A percentile compares a stretch with the other conserved stretches of the same genome.
These are phyloP conservation scores for Tilletia setariae DNA, from an alignment of 1,284 basidiomycete genomes.

Conservation along the genomic window DNA sequence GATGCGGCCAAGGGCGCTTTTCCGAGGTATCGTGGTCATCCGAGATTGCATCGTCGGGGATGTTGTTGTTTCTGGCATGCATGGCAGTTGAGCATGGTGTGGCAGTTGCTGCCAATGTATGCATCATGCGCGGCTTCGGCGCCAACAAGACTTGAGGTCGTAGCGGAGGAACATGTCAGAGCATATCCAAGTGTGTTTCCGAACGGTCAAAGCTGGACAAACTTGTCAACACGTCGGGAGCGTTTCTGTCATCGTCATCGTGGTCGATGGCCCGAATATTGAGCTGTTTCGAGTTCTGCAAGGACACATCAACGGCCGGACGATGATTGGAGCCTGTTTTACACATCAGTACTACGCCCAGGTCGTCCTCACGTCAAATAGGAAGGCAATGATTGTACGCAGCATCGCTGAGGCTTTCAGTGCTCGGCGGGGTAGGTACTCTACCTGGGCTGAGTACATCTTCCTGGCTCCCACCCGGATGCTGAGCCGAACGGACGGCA, in stretches of 20 bases:
- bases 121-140: not conserved
- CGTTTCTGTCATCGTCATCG: not conserved
- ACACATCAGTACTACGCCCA: not conserved
- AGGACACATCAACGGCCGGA: not conserved
- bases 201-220: not conserved
- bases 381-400: not conserved
- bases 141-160: not conserved
- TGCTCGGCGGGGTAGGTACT: not conserved
- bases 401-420: not conserved
- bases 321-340: not conserved
- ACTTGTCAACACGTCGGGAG: not conserved
- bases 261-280: not conserved
- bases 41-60: no score
- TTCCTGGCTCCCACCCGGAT: not conserved
- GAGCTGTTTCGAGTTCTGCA: constrained; percentile 7
- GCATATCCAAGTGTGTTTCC: not conserved
- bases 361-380: not conserved
- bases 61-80: no score
- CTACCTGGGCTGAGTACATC: not conserved
- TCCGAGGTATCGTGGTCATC: no score
- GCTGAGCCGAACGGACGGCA: not conserved
- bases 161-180: no score
- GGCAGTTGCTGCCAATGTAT: not conserved
- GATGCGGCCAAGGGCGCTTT: not conserved
- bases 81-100: not conserved